Evolutionary conservation across 306 rosid species (phyloP).

Genomic region (Aeschynomene evenia): DNA sequence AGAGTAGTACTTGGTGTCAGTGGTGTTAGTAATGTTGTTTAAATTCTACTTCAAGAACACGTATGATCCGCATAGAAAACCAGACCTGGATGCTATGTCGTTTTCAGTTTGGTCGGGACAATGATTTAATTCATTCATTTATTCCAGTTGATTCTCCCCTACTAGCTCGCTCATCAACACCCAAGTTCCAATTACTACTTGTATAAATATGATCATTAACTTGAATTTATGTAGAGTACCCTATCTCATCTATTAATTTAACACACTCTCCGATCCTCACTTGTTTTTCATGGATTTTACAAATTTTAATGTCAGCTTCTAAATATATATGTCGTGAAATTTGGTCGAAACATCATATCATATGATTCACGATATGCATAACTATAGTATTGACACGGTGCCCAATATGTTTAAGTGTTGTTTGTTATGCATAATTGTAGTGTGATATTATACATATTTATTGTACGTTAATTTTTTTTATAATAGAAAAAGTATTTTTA

Average conservation of each 20-base stretch:
- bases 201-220: neutral
- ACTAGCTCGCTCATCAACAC: slow-evolving; percentile 7
- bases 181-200: slow-evolving; percentile 6
- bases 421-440: too few relatives aligned
- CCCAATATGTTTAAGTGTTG: too few relatives aligned
- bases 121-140: slow-evolving; percentile 28
- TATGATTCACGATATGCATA: too few relatives aligned
- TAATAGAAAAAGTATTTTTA: neutral
- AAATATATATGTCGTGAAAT: too few relatives aligned
- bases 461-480: too few relatives aligned
- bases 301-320: too few relatives aligned
- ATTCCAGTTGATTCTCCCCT: slow-evolving; percentile 7
- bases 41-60: slow-evolving; percentile 1
- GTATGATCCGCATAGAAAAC: neutral
- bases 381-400: too few relatives aligned
- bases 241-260: too few relatives aligned
- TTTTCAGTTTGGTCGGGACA: slow-evolving; percentile 20
- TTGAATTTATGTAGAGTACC: neutral
- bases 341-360: too few relatives aligned
- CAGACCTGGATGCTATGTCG: slow-evolving; percentile 20
- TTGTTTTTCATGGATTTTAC: too few relatives aligned
- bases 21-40: neutral
- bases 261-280: too few relatives aligned
- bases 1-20: neutral
- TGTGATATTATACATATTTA: too few relatives aligned